A percentile compares a stretch with the other conserved stretches of the same genome.
These are phyloP conservation scores for Tetraselmis chui DNA, from an alignment of 139 green algal genomes.

Conservation along the genomic window DNA sequence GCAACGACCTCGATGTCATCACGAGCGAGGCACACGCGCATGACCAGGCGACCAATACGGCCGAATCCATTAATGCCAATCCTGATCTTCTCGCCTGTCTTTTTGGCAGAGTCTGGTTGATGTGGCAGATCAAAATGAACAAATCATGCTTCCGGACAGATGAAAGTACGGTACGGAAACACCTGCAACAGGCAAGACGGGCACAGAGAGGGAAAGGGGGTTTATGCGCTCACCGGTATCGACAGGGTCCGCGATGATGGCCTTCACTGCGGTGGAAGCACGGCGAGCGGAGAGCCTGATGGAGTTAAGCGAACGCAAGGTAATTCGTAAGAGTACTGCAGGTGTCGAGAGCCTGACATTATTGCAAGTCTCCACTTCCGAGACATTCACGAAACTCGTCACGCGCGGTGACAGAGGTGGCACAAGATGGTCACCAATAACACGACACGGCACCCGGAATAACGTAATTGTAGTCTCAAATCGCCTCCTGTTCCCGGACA, in stretches of 20 bases:
- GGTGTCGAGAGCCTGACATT: no score
- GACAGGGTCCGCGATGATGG: not conserved
- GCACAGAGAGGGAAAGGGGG: no score
- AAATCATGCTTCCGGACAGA: no score
- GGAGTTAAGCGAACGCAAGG: no score
- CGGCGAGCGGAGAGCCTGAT: not conserved
- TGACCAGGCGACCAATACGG: constrained; percentile 75
- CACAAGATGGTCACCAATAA: no score
- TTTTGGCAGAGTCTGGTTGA: no score
- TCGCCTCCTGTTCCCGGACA: no score
- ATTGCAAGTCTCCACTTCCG: not conserved
- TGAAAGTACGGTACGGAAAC: no score
- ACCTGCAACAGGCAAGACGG: not conserved
- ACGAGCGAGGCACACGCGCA: constrained; percentile 50
- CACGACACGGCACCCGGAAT: not conserved
- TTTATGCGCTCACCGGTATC: not conserved
- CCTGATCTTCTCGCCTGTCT: constrained; percentile 45
- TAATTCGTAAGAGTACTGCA: not conserved
- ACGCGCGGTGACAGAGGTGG: no score
- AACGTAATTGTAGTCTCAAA: not conserved
- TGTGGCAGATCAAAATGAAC: no score
- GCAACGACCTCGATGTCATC: constrained; percentile 73
- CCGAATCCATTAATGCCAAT: constrained; percentile 90
- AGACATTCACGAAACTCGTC: no score
- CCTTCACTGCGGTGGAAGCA: not conserved